These are phyloP conservation scores for Saxispiralis lemnorum DNA, from an alignment of 495 filamentous ascomycete genomes.

Conservation along the genomic window DNA sequence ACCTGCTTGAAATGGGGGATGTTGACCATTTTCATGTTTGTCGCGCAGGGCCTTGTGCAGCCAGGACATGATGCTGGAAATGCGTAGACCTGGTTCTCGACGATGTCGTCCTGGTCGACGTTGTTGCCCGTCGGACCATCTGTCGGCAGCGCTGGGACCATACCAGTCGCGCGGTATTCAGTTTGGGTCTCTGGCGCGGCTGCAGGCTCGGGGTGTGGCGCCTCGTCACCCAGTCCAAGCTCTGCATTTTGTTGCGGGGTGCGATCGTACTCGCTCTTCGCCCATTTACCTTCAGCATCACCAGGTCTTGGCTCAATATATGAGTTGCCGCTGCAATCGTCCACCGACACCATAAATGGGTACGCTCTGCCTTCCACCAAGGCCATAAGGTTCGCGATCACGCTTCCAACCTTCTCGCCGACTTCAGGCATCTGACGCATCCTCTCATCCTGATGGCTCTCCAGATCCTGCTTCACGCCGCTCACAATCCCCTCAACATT, in stretches of 20 bases:
- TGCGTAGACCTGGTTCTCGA: slow-evolving; percentile 74
- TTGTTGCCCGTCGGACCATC: slow-evolving; percentile 20
- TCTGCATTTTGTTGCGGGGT: slow-evolving; percentile 69
- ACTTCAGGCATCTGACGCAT: slow-evolving; percentile 59
- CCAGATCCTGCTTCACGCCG: slow-evolving; percentile 58
- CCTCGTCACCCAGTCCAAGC: slow-evolving; percentile 46
- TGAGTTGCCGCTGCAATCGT: slow-evolving; percentile 92
- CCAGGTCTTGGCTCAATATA: slow-evolving; percentile 77
- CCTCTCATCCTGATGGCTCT: slow-evolving; percentile 53
- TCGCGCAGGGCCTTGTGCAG: slow-evolving; percentile 61
- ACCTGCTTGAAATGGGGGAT: slow-evolving; percentile 96
- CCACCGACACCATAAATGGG: slow-evolving; percentile 71
- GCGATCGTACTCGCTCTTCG: slow-evolving; percentile 59
- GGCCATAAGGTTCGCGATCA: slow-evolving; percentile 49
- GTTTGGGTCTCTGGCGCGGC: slow-evolving; percentile 23
- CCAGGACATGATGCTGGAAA: slow-evolving; percentile 84
- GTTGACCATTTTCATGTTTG: slow-evolving; percentile 89
- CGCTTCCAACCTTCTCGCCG: slow-evolving; percentile 50
- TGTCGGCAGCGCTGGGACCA: slow-evolving; percentile 22
- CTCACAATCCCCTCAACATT: slow-evolving; percentile 78
- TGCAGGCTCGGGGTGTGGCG: slow-evolving; percentile 6
- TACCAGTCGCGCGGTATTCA: slow-evolving; percentile 21
- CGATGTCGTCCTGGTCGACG: slow-evolving; percentile 50
- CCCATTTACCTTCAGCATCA: slow-evolving; percentile 56
- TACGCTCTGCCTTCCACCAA: slow-evolving; percentile 59